Conservation (phyloP, 129 eudicot species). For the Ambrosia trifida region DNA sequence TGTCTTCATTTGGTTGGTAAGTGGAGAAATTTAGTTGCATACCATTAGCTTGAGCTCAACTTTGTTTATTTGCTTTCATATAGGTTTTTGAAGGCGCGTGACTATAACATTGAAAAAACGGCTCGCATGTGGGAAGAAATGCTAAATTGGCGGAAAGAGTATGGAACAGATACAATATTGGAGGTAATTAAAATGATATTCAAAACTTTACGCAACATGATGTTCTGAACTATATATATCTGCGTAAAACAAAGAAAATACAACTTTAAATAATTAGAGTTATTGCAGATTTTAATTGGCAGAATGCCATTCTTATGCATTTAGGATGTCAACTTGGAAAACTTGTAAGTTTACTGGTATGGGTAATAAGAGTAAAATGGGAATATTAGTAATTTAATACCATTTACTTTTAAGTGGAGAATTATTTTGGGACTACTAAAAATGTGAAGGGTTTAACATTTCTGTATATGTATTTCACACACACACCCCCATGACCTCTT, state of each 20-base stretch:
- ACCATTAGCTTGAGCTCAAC: neutral
- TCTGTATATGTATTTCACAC: neutral
- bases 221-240: neutral
- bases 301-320: neutral
- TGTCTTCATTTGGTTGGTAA: slow-evolving; percentile 16
- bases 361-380: neutral
- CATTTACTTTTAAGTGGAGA: neutral
- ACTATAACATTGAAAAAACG: slow-evolving; percentile 66
- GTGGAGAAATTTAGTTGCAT: neutral
- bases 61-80: slow-evolving; percentile 8
- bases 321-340: neutral
- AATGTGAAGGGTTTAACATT: neutral
- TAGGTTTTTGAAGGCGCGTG: slow-evolving; percentile 90
- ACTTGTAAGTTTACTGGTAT: neutral
- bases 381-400: neutral
- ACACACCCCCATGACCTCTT: no score
- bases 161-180: slow-evolving; percentile 76
- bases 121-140: slow-evolving; percentile 94
- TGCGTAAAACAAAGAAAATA: neutral
- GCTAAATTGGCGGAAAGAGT: slow-evolving; percentile 93
- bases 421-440: neutral
- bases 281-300: slow-evolving; percentile 8
- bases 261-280: neutral
- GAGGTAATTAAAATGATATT: slow-evolving; percentile 54
- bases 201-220: neutral